Base-by-base conservation (phyloP, 495 filamentous ascomycete species). In the Penicillium canariense region DNA sequence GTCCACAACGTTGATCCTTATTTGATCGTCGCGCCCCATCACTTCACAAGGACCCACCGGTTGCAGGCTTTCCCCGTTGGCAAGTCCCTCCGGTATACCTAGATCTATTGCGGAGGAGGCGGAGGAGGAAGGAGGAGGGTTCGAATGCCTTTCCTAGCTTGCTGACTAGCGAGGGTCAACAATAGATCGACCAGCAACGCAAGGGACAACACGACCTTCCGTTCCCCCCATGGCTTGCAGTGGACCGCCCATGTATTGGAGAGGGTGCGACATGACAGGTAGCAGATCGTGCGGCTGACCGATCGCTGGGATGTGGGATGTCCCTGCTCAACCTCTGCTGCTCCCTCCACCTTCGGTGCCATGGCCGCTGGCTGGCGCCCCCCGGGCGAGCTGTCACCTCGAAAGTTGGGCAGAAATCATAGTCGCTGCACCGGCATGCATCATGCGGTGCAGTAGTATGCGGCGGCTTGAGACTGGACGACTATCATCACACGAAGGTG, bases 1-100 rank as follows among this genome's bases (percentile, higher is more conserved):
- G 36, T n/a, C 36, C 36, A 39, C 34, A 30, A 39, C 45, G 45
- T 56, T 38, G 54, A 56, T 56, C 54, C 54, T 56, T 25, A 51
- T 56, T 52, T 52, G 28, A 54, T 36, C 22, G 15, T 49, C 47
- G 30, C 47, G 30, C 32, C 34, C 51, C 32, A 43, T 28, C 34
- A 18, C 31, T 39, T 18, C 18, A 14, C 48, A 46, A n/a, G n/a
- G n/a, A n/a, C n/a, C n/a, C n/a, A n/a, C n/a, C n/a, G n/a, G n/a
- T n/a, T n/a, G n/a, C n/a, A n/a, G n/a, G n/a, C n/a, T n/a, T n/a
- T n/a, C n/a, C n/a, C n/a, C n/a, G n/a, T n/a, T n/a, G n/a, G n/a
- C n/a, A n/a, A n/a, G n/a, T n/a, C n/a, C n/a, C n/a, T n/a, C n/a
- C n/a, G n/a, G n/a, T n/a, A n/a, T n/a, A n/a, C n/a, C n/a, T n/a